phyloP scores from a whole-genome alignment of 805 yeast genomes.

The Cyberlindnera petersonii region DNA sequence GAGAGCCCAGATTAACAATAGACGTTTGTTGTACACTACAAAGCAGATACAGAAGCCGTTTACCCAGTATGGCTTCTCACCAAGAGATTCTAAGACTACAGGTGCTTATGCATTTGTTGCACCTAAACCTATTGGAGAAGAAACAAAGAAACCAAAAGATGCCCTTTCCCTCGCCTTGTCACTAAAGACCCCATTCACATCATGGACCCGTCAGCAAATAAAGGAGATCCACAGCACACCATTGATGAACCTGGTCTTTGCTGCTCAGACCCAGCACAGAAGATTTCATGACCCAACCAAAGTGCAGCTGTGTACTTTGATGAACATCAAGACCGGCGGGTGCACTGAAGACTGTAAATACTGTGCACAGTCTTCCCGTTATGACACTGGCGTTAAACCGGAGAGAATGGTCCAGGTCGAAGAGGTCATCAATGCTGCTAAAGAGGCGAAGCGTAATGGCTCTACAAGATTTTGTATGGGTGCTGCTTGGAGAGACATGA shows the following conservation, averaged over 20 bases:
- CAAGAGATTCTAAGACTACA: no score
- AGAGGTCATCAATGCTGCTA: slow-evolving; percentile 60
- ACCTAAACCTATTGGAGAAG: not conserved
- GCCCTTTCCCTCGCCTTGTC: slow-evolving; percentile 30
- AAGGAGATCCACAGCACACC: slow-evolving; percentile 62
- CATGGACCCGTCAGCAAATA: slow-evolving; percentile 63
- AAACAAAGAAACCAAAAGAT: slow-evolving; percentile 2
- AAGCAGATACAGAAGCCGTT: slow-evolving; percentile 1
- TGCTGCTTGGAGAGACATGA: slow-evolving; percentile 87
- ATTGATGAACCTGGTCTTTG: slow-evolving; percentile 52
- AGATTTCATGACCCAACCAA: slow-evolving; percentile 62
- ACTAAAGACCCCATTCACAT: slow-evolving; percentile 29
- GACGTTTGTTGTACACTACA: not conserved
- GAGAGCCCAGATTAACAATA: not conserved
- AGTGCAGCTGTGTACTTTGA: slow-evolving; percentile 71
- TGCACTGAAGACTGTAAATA: slow-evolving; percentile 80
- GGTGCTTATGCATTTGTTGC: not conserved
- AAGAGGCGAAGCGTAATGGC: slow-evolving; percentile 62
- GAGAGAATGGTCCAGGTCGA: slow-evolving; percentile 59
- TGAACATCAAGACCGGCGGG: slow-evolving; percentile 76
- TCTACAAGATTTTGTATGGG: slow-evolving; percentile 81
- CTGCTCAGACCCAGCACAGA: slow-evolving; percentile 64
- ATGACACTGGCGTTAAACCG: slow-evolving; percentile 70
- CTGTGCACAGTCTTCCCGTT: slow-evolving; percentile 70
- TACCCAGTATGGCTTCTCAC: slow-evolving; percentile 2